Evolutionary conservation across 164 flowering plant genomes (phyloP).

Genomic region (Nymphaea colorata): DNA sequence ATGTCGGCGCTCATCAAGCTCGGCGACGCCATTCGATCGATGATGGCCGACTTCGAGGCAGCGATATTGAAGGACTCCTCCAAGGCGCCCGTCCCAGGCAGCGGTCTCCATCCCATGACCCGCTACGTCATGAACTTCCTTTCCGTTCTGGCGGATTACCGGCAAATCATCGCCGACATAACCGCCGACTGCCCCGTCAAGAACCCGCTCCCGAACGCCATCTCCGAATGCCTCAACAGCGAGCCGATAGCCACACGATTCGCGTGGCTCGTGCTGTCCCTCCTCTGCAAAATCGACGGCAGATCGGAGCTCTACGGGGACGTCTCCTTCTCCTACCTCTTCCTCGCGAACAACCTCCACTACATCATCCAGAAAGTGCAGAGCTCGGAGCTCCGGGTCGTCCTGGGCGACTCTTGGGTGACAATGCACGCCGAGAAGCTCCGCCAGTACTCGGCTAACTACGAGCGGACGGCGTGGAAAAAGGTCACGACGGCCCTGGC

Average conservation of each 20-base stretch:
- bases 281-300: slow-evolving; percentile 58
- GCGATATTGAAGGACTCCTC: slow-evolving; percentile 39
- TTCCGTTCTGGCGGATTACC: slow-evolving; percentile 39
- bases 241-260: slow-evolving; percentile 7
- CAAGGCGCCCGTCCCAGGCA: slow-evolving; percentile 27
- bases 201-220: slow-evolving; percentile 20
- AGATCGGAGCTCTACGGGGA: slow-evolving; percentile 46
- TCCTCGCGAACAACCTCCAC: slow-evolving; percentile 57
- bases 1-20: slow-evolving; percentile 23
- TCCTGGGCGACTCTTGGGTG: slow-evolving; percentile 57
- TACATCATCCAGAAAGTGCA: slow-evolving; percentile 31
- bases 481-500: slow-evolving; percentile 31
- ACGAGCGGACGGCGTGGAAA: slow-evolving; percentile 46
- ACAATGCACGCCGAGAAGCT: slow-evolving; percentile 33
- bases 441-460: slow-evolving; percentile 30
- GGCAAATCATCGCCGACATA: slow-evolving; percentile 30
- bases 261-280: slow-evolving; percentile 49
- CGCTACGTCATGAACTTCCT: slow-evolving; percentile 37
- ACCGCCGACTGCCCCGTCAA: slow-evolving; percentile 22
- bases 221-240: slow-evolving; percentile 3
- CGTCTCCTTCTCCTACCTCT: slow-evolving; percentile 37
- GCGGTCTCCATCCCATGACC: slow-evolving; percentile 50
- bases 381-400: slow-evolving; percentile 27
- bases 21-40: slow-evolving; percentile 28
- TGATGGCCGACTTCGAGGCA: slow-evolving; percentile 39